phyloP scores from a whole-genome alignment of 495 filamentous ascomycete genomes.

The Astrothelium subdiscretum region DNA sequence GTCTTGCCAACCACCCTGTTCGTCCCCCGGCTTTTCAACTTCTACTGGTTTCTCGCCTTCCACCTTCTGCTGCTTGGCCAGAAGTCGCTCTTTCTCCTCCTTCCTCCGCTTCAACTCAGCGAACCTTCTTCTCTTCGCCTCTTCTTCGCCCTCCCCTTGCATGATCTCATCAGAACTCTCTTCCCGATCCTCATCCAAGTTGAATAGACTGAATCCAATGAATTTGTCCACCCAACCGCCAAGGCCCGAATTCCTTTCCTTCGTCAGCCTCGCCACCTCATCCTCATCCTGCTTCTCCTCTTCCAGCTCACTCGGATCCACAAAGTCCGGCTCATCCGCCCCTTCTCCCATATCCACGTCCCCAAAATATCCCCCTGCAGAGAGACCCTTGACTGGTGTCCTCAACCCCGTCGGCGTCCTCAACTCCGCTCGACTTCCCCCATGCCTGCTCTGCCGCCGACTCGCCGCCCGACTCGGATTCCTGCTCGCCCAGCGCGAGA shows the following conservation, averaged over 20 bases:
- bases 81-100: slow-evolving; percentile 19
- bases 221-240: slow-evolving; percentile 64
- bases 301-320: slow-evolving; percentile 34
- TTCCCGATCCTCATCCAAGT: slow-evolving; percentile 53
- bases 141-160: slow-evolving; percentile 31
- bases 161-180: slow-evolving; percentile 36
- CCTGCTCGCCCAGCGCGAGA: slow-evolving; percentile 11
- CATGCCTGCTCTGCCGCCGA: slow-evolving; percentile 20
- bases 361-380: slow-evolving; percentile 3
- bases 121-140: slow-evolving; percentile 24
- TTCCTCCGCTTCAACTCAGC: slow-evolving; percentile 28
- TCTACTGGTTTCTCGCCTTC: slow-evolving; percentile 10
- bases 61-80: slow-evolving; percentile 1
- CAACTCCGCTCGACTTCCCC: slow-evolving; percentile 17
- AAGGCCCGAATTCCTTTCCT: slow-evolving; percentile 53
- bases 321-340: slow-evolving; percentile 45
- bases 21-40: slow-evolving; percentile 12
- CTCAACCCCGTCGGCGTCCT: slow-evolving; percentile 3
- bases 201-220: slow-evolving; percentile 67
- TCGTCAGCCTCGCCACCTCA: slow-evolving; percentile 40
- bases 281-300: slow-evolving; percentile 16
- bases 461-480: slow-evolving; percentile 19
- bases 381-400: slow-evolving; percentile 15
- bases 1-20: slow-evolving; percentile 64
- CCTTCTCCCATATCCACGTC: slow-evolving; percentile 3